A percentile compares a stretch with the other conserved stretches of the same genome.
Evolutionary conservation across 2,329 filamentous ascomycete genomes (phyloP).

Genomic region (Penicillium sp.): DNA sequence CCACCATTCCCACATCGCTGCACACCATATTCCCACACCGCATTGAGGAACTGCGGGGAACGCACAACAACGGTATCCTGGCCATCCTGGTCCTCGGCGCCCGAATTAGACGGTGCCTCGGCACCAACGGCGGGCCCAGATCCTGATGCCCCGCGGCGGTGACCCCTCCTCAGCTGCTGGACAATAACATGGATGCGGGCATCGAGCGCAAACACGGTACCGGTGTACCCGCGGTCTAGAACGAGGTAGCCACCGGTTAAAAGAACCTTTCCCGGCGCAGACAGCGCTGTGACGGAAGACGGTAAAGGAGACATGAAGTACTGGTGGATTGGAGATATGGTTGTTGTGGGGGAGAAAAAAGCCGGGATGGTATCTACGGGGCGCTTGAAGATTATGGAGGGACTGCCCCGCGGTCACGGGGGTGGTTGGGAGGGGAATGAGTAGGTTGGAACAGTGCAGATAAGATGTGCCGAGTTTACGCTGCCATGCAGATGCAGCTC

Average conservation of each 20-base stretch:
- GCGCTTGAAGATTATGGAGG: constrained; percentile 1
- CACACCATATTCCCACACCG: constrained; percentile 85
- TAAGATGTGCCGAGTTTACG: background rate
- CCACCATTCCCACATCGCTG: constrained; percentile 67
- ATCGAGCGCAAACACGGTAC: constrained; percentile 64
- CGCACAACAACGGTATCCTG: constrained; percentile 75
- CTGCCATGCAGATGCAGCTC: constrained; percentile 1
- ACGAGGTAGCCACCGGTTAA: constrained; percentile 94
- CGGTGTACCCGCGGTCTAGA: constrained; percentile 82
- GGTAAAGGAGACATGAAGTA: constrained; percentile 21
- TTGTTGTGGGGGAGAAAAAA: constrained; percentile 13
- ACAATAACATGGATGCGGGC: constrained; percentile 63
- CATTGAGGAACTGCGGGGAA: constrained; percentile 86
- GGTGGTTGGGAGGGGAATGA: background rate
- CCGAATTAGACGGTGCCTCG: constrained; percentile 8
- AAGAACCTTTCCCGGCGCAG: constrained; percentile 93
- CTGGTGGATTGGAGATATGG: background rate
- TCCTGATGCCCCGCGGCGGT: constrained; percentile 20
- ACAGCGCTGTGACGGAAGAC: constrained; percentile 59
- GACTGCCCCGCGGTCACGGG: constrained; percentile 9
- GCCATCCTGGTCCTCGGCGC: constrained; percentile 55
- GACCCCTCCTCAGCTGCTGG: constrained; percentile 50
- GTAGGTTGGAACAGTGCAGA: background rate
- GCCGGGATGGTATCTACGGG: constrained; percentile 10
- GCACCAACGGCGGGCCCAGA: constrained; percentile 12